Conservation (phyloP, 2,329 filamentous ascomycete species). For the Nemania serpens region DNA sequence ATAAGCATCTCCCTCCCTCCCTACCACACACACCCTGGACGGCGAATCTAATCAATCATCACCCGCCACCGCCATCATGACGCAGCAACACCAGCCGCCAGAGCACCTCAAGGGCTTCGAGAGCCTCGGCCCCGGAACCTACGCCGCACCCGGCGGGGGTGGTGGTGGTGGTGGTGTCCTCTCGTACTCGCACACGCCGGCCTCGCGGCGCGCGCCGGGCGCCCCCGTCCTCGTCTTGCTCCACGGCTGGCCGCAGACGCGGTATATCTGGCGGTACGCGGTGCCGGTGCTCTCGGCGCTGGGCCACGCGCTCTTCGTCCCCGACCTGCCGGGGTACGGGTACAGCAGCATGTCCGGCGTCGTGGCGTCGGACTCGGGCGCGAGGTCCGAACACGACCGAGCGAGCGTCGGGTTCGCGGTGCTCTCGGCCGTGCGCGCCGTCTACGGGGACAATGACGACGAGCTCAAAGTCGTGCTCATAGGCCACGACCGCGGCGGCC, state of each 20-base stretch:
- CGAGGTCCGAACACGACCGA: conserved; percentile 20
- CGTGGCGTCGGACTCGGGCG: background rate
- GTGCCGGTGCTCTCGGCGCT: conserved; percentile 18
- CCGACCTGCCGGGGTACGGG: conserved; percentile 27
- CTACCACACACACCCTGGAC: no score
- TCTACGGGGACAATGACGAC: conserved; percentile 7
- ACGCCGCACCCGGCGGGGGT: conserved; percentile 16
- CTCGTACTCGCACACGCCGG: conserved; percentile 26
- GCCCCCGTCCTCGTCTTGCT: conserved; percentile 27
- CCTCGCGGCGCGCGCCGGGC: conserved; percentile 14
- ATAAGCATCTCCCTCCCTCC: no score
- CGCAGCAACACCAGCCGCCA: conserved; percentile 3
- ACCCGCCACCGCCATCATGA: background rate
- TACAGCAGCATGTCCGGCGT: conserved; percentile 20
- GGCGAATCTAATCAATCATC: no score
- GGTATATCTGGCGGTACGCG: conserved; percentile 28
- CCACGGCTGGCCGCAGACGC: conserved; percentile 28
- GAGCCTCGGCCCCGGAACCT: conserved; percentile 10
- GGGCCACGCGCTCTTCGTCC: conserved; percentile 25
- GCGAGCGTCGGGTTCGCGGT: conserved; percentile 19
- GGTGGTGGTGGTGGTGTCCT: no score
- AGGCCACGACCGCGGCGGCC: conserved; percentile 24
- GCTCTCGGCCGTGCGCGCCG: conserved; percentile 22
- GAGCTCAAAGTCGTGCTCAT: conserved; percentile 22
- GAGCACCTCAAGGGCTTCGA: conserved; percentile 22